A percentile compares a stretch with the other conserved stretches of the same genome.
phyloP scores from a whole-genome alignment of 371 early-diverging fungal species.

The Lichtheimia ornata region DNA sequence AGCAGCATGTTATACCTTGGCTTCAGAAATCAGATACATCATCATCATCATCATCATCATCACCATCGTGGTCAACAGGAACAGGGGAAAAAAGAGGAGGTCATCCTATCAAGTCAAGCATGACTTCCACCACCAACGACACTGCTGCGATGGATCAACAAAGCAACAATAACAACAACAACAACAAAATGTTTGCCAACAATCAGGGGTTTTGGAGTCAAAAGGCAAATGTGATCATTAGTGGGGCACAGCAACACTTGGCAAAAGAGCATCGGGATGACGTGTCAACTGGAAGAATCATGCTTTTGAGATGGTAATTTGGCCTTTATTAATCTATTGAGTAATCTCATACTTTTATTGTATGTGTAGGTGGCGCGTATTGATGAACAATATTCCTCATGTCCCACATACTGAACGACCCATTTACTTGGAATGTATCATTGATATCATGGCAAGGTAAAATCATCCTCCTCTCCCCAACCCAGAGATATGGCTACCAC shows the following conservation, averaged over 20 bases:
- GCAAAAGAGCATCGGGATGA: constrained; percentile 7
- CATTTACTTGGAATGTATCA: constrained; percentile 15
- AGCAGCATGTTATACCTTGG: constrained; percentile 4
- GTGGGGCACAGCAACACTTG: background rate
- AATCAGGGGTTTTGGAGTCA: no score
- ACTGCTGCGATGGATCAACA: constrained; percentile 22
- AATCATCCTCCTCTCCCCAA: background rate
- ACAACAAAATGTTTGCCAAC: background rate
- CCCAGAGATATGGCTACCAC: background rate
- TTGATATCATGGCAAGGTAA: constrained; percentile 21
- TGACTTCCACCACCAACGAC: no score
- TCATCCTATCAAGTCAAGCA: no score
- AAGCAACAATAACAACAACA: background rate
- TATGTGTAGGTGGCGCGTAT: constrained; percentile 14
- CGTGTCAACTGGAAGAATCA: constrained; percentile 17
- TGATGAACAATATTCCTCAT: constrained; percentile 13
- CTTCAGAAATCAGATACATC: no score
- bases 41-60: no score
- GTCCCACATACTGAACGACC: constrained; percentile 14
- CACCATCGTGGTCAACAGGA: no score
- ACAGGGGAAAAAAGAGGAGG: no score
- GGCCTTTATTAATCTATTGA: background rate
- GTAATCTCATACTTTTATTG: no score
- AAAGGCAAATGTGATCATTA: background rate
- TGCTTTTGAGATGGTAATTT: constrained; percentile 27